Conservation (phyloP, 176 grass and related monocot genomes). For the Phragmites australis region DNA sequence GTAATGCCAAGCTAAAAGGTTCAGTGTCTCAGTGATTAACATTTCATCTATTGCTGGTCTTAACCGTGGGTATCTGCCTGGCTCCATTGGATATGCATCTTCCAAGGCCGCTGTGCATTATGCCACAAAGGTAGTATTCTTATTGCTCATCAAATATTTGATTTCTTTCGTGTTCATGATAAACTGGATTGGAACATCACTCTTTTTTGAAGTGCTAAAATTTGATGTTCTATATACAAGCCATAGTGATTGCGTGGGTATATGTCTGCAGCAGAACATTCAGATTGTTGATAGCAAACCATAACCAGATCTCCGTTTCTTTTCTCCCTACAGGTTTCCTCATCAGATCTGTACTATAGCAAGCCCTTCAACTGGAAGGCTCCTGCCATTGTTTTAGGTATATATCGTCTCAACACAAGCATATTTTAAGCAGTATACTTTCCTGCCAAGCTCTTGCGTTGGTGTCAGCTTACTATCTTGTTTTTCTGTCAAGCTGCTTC, state of each 20-base stretch:
- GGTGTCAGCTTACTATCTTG: not conserved
- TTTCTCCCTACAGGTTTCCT: slow-evolving; percentile 47
- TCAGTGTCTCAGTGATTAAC: slow-evolving; percentile 79
- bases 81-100: slow-evolving; percentile 60
- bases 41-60: slow-evolving; percentile 73
- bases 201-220: no score
- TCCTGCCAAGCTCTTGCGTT: not conserved
- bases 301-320: no score
- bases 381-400: slow-evolving; percentile 77
- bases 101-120: slow-evolving; percentile 73
- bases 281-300: no score
- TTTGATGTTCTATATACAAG: no score
- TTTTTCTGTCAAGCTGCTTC: not conserved
- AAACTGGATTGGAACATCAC: not conserved
- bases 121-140: slow-evolving; percentile 58
- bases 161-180: not conserved
- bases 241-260: no score
- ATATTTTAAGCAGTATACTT: not conserved
- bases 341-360: slow-evolving; percentile 27
- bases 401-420: not conserved
- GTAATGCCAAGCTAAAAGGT: slow-evolving; percentile 61
- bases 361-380: slow-evolving; percentile 68
- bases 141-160: not conserved
- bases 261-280: no score
- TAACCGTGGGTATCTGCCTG: slow-evolving; percentile 60